A percentile compares a stretch with the other conserved stretches of the same genome.
Conservation (phyloP, 495 filamentous ascomycete species). For the Penicillium bovifimosum region DNA sequence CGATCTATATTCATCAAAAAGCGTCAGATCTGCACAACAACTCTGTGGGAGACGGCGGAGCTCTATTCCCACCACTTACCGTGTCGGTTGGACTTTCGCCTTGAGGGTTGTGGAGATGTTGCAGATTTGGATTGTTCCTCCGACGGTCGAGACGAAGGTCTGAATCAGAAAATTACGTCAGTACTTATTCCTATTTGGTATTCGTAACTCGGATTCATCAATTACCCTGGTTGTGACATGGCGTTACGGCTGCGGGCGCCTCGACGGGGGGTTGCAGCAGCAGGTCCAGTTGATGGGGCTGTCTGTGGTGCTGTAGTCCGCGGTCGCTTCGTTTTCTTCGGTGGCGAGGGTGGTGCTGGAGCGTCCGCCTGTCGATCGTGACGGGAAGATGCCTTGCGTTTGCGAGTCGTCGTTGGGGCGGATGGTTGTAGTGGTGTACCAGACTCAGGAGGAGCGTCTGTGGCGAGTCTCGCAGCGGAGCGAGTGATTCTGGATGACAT, state of each 20-base stretch:
- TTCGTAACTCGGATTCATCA: neutral
- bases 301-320: constrained; percentile 35
- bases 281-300: constrained; percentile 39
- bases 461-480: constrained; percentile 72
- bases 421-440: constrained; percentile 32
- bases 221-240: constrained; percentile 84
- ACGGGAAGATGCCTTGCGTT: constrained; percentile 51
- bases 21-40: neutral
- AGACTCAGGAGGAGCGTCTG: constrained; percentile 45
- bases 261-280: constrained; percentile 47
- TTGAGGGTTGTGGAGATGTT: constrained; percentile 49
- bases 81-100: constrained; percentile 62
- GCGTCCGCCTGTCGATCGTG: constrained; percentile 35
- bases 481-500: constrained; percentile 82
- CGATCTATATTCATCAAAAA: constrained; percentile 22
- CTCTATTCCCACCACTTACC: constrained; percentile 11
- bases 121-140: constrained; percentile 38
- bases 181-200: neutral
- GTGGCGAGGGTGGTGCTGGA: constrained; percentile 36
- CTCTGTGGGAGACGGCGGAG: neutral
- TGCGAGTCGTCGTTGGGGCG: constrained; percentile 43
- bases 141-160: constrained; percentile 40
- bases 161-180: constrained; percentile 14
- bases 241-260: constrained; percentile 59
- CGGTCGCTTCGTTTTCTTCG: constrained; percentile 41